Evolutionary conservation across 495 filamentous ascomycete species (phyloP), one percentile per base, ranked within the genome.

Genomic region (Penicillium antarcticum): DNA sequence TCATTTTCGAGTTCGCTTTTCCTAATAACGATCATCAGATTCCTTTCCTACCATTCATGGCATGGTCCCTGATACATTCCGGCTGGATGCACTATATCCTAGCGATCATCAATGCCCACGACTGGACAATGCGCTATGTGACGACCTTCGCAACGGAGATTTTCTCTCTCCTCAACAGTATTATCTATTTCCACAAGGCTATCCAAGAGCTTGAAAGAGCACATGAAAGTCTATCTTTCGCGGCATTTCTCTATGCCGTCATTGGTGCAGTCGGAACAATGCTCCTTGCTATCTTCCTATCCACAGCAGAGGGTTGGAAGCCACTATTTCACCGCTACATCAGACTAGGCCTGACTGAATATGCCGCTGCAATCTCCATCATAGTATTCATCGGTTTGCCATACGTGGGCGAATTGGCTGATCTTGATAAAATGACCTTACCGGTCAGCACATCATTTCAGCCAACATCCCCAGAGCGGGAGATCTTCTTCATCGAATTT

Each of bases 81-180:
- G 78, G 68, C 10, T 88, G 86, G 85, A 78, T 88, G 71, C 84
- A 86, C 58, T 85, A 81, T 61, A 58, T 88, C 5, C 69, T 88
- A 14, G 86, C 86, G 42, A 80, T 87, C 34, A 76, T 87, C 56
- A 88, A 89, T 62, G 85, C 84, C 17, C 85, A 87, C 52, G 84
- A 88, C 66, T 89, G 82, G 83, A 87, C 85, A 2, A 89, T 89
- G 86, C 76, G 81, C 47, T 88, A 89, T 58, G 86, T 89, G 18
- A 89, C 86, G 0, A 86, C 76, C 5, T 88, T 88, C 57, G 81
- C 77, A 21, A 85, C 80, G 13, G 85, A 89, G 58, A 85, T 87
- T 18, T 88, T 88, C 61, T 84, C 82, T 1, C 78, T 88, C 1
- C 67, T 88, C 3, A 88, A 88, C 63, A 84, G 80, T 57, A 78